A percentile compares a stretch with the other conserved stretches of the same genome.
These are phyloP conservation scores for Polyporus tsugae DNA, from an alignment of 1,284 basidiomycete genomes.

Conservation along the genomic window DNA sequence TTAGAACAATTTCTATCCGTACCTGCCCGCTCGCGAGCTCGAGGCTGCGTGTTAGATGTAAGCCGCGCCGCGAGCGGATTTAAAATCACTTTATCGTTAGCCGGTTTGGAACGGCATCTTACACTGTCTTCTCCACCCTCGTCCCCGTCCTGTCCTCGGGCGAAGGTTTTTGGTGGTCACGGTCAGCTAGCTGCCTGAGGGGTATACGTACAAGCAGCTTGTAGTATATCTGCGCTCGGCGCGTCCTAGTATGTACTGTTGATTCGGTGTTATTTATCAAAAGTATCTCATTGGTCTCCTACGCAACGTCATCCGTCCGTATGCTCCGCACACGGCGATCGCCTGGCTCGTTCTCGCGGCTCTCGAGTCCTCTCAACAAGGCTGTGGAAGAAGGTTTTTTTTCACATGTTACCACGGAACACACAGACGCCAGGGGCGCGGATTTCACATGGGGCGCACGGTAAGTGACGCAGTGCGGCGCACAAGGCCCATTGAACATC, in stretches of 20 bases:
- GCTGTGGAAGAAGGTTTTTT: background rate
- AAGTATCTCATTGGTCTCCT: slow-evolving; percentile 21
- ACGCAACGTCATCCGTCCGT: background rate
- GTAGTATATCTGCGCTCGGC: slow-evolving; percentile 41
- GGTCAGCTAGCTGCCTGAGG: slow-evolving; percentile 24
- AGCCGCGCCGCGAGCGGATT: slow-evolving; percentile 15
- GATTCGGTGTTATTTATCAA: slow-evolving; percentile 30
- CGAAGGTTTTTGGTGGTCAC: slow-evolving; percentile 22
- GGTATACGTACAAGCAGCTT: slow-evolving; percentile 37
- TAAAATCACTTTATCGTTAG: slow-evolving; percentile 11
- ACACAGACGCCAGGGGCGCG: background rate
- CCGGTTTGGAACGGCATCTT: background rate
- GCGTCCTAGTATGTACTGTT: slow-evolving; percentile 21
- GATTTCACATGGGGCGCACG: slow-evolving; percentile 19
- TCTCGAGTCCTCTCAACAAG: background rate
- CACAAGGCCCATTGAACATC: background rate
- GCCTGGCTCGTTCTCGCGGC: too few relatives aligned
- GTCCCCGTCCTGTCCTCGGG: background rate
- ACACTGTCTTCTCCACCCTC: slow-evolving; percentile 10
- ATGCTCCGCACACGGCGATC: too few relatives aligned
- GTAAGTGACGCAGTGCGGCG: background rate
- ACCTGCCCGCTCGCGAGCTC: slow-evolving; percentile 17
- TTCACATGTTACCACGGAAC: background rate
- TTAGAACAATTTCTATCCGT: slow-evolving; percentile 18
- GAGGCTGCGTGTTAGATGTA: slow-evolving; percentile 20